phyloP scores from a whole-genome alignment of 2,329 filamentous ascomycete genomes.

The Xylaria digitata region DNA sequence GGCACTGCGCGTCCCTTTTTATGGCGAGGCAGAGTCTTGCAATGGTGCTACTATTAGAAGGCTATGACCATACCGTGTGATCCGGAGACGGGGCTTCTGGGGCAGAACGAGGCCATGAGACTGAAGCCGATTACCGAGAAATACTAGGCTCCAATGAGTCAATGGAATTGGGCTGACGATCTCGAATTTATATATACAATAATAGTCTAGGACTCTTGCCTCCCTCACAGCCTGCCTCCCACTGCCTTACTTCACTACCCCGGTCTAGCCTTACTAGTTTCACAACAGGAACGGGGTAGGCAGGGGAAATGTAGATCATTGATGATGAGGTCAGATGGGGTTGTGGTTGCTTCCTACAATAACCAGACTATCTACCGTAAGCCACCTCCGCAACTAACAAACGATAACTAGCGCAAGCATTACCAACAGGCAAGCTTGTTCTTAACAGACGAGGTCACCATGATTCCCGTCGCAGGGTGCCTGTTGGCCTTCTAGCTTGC shows the following conservation, averaged over 20 bases:
- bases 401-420: neutral
- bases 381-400: constrained; percentile 10
- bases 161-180: constrained; percentile 5
- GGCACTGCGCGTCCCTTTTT: constrained; percentile 18
- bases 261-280: constrained; percentile 8
- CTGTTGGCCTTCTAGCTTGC: constrained; percentile 21
- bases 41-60: constrained; percentile 11
- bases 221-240: constrained; percentile 13
- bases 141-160: constrained; percentile 2
- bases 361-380: neutral
- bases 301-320: constrained; percentile 20
- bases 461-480: neutral
- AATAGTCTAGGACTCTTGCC: constrained; percentile 20
- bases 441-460: neutral
- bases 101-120: constrained; percentile 25
- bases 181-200: neutral
- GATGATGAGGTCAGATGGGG: constrained; percentile 33
- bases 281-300: constrained; percentile 2
- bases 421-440: neutral
- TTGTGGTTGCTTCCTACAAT: constrained; percentile 16
- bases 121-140: constrained; percentile 2
- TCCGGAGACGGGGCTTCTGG: constrained; percentile 18
- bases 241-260: constrained; percentile 6
- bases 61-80: constrained; percentile 41
- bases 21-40: constrained; percentile 21